phyloP scores from a whole-genome alignment of 108 stramenopile genomes.

The Mayamaea pseudoterrestris region DNA sequence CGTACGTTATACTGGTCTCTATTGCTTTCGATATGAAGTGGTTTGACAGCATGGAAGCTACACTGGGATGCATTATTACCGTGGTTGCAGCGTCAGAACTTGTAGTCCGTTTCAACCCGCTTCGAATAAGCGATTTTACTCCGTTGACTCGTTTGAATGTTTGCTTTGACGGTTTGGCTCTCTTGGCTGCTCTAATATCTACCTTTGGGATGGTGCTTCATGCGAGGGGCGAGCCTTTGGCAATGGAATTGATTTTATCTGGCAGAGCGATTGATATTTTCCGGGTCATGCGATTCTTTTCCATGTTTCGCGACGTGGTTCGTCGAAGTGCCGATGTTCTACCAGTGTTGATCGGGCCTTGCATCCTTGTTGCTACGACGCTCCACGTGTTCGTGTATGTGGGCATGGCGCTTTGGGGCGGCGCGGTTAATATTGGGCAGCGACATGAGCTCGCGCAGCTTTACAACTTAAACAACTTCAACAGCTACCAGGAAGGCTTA shows the following conservation, averaged over 20 bases:
- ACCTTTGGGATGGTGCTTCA: conserved; percentile 14
- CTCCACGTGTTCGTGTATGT: conserved; percentile 33
- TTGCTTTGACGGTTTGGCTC: conserved; percentile 39
- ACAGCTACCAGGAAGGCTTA: conserved; percentile 33
- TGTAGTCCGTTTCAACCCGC: conserved; percentile 23
- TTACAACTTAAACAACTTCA: conserved; percentile 62
- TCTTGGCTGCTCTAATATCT: conserved; percentile 29
- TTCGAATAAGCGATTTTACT: conserved; percentile 19
- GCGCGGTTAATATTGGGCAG: conserved; percentile 20
- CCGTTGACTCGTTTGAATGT: conserved; percentile 26
- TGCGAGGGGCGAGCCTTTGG: neutral
- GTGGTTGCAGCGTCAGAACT: conserved; percentile 35
- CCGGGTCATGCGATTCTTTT: conserved; percentile 39
- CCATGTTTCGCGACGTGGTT: conserved; percentile 38
- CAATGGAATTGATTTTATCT: conserved; percentile 18
- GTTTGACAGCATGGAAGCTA: conserved; percentile 10
- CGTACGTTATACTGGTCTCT: conserved; percentile 34
- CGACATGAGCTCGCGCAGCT: conserved; percentile 14
- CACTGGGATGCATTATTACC: conserved; percentile 23
- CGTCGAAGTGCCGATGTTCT: conserved; percentile 37
- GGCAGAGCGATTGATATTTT: conserved; percentile 48
- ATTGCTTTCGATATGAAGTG: conserved; percentile 12
- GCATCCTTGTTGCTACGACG: conserved; percentile 24
- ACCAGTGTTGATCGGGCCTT: conserved; percentile 31
- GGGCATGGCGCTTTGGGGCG: conserved; percentile 48